phyloP scores from a whole-genome alignment of 1,139 yeast genomes.

The Pichia sp. region DNA sequence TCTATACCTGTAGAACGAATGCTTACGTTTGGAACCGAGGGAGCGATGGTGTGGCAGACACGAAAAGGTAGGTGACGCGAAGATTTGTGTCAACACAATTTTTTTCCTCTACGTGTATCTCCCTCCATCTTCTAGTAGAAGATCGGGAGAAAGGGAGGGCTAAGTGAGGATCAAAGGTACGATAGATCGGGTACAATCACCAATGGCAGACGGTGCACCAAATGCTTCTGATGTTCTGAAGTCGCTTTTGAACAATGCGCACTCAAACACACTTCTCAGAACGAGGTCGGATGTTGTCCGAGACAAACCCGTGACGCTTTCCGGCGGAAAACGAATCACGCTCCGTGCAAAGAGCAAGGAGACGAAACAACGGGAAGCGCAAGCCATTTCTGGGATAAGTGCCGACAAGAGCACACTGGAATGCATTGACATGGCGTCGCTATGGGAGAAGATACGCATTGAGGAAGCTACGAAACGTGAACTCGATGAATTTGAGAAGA shows the following conservation, averaged over 20 bases:
- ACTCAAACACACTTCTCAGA: not conserved
- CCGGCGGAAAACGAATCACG: slow-evolving; percentile 13
- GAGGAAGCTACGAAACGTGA: slow-evolving; percentile 4
- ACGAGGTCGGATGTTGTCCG: not conserved
- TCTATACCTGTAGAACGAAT: not conserved
- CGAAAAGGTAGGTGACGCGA: not conserved
- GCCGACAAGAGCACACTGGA: not conserved
- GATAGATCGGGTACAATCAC: no score
- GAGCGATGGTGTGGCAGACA: not conserved
- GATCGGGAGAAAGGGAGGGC: no score
- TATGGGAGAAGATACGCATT: slow-evolving; percentile 14
- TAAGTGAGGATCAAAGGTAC: no score
- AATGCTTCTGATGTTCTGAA: slow-evolving; percentile 8
- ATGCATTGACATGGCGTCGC: slow-evolving; percentile 11
- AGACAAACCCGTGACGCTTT: slow-evolving; percentile 13
- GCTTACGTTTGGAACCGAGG: not conserved
- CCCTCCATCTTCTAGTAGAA: not conserved
- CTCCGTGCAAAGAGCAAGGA: slow-evolving; percentile 10
- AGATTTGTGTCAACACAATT: not conserved
- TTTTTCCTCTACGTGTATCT: not conserved
- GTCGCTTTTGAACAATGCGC: slow-evolving; percentile 1
- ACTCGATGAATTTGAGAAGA: slow-evolving; percentile 5
- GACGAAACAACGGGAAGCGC: not conserved
- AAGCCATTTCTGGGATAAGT: not conserved
- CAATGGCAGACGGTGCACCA: not conserved